A percentile compares a stretch with the other conserved stretches of the same genome.
Evolutionary conservation across 768 basidiomycete species (phyloP).

Genomic region (Russula compacta): DNA sequence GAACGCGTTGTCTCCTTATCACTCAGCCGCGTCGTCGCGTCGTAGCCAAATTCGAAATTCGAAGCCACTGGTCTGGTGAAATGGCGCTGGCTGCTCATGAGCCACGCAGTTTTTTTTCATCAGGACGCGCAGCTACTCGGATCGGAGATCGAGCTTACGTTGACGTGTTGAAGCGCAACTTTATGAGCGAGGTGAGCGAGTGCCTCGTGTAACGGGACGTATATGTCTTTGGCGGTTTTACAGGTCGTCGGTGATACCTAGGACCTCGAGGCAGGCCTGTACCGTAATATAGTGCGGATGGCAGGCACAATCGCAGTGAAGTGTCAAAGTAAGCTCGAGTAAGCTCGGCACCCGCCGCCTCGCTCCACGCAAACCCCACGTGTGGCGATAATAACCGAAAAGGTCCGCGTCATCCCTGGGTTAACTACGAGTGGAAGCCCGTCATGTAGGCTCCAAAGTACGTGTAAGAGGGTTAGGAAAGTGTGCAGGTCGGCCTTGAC

Average conservation of each 20-base stretch:
- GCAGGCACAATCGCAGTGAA: slow-evolving; percentile 3
- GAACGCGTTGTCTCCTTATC: slow-evolving; percentile 5
- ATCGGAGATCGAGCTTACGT: slow-evolving; percentile 12
- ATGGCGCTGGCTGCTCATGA: not conserved
- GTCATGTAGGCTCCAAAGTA: not conserved
- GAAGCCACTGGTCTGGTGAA: not conserved
- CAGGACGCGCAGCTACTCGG: not conserved
- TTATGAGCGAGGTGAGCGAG: not conserved
- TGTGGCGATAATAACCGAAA: slow-evolving; percentile 9
- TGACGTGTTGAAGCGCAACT: not conserved
- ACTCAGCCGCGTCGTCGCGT: not conserved
- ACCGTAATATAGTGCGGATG: not conserved
- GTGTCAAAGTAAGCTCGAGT: not conserved
- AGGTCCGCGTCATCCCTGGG: slow-evolving; percentile 5
- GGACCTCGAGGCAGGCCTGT: slow-evolving; percentile 1
- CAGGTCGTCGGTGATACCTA: not conserved
- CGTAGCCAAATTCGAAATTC: not conserved
- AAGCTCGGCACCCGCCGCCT: not conserved
- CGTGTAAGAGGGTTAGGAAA: slow-evolving; percentile 1
- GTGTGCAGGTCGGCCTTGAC: not conserved
- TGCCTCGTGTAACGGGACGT: slow-evolving; percentile 5
- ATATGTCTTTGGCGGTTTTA: not conserved
- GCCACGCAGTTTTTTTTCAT: not conserved
- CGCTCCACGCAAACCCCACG: slow-evolving; percentile 15
- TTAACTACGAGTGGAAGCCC: not conserved